Percentiles rank a stretch among this genome's conserved stretches.
Conservation (phyloP, 2,329 filamentous ascomycete species). For the Boeremia exigua region DNA sequence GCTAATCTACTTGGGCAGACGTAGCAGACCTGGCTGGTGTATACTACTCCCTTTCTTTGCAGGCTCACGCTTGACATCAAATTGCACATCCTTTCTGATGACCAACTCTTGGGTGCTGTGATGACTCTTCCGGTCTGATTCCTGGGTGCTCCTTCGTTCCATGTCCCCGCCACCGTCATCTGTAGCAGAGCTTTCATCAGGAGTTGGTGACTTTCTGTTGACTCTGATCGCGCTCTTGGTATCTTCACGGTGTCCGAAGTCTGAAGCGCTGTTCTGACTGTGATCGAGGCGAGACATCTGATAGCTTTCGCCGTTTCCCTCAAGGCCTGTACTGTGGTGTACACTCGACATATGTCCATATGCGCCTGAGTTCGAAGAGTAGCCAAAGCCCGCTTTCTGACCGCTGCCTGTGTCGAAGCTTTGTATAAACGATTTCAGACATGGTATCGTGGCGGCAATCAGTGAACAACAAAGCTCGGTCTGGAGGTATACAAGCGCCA, state of each 20-base stretch:
- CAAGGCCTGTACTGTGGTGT: slow-evolving; percentile 10
- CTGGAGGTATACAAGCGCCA: slow-evolving; percentile 30
- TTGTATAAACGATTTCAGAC: slow-evolving; percentile 35
- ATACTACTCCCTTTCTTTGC: slow-evolving; percentile 1
- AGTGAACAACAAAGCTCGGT: slow-evolving; percentile 30
- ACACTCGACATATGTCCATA: slow-evolving; percentile 3
- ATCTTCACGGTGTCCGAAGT: neutral
- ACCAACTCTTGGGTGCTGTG: slow-evolving; percentile 32
- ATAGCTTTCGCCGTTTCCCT: slow-evolving; percentile 8
- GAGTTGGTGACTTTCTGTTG: neutral
- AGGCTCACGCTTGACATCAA: slow-evolving; percentile 23
- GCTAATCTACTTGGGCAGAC: neutral
- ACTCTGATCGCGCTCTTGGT: neutral
- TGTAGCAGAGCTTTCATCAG: neutral
- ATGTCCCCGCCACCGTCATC: neutral
- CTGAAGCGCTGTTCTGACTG: neutral
- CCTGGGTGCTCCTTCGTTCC: slow-evolving; percentile 10
- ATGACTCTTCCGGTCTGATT: slow-evolving; percentile 24
- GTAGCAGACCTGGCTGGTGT: neutral
- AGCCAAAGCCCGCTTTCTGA: slow-evolving; percentile 21
- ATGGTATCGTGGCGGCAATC: slow-evolving; percentile 37
- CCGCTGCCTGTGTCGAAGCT: slow-evolving; percentile 36
- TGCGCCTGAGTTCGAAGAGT: slow-evolving; percentile 8
- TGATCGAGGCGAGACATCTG: slow-evolving; percentile 15
- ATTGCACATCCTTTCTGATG: slow-evolving; percentile 30